Evolutionary conservation across 352 stramenopile species (phyloP).

Genomic region (Phytophthora tubulina): DNA sequence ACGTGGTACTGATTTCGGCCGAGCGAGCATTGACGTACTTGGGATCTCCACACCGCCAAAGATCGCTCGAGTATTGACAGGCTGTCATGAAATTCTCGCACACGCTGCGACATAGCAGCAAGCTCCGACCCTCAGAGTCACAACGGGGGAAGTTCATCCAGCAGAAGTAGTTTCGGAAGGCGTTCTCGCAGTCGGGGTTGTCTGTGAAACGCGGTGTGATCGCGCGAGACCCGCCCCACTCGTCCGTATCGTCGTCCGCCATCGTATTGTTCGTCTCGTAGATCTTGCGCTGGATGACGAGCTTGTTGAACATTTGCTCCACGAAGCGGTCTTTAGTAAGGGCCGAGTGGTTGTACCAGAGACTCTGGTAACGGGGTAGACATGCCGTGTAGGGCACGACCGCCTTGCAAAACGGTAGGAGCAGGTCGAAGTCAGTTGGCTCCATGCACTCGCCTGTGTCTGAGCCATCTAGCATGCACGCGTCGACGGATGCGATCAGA

Average conservation of each 20-base stretch:
- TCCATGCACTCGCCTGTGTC: conserved; percentile 74
- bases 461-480: conserved; percentile 59
- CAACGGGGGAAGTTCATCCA: conserved; percentile 94
- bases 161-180: conserved; percentile 92
- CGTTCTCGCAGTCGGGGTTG: conserved; percentile 90
- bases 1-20: conserved; percentile 71
- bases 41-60: conserved; percentile 89
- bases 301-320: conserved; percentile 72
- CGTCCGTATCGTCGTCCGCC: conserved; percentile 65
- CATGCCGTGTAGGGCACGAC: conserved; percentile 82
- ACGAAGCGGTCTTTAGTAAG: conserved; percentile 80
- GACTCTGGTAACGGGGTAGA: conserved; percentile 71
- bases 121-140: conserved; percentile 79
- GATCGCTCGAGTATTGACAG: conserved; percentile 84
- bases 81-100: conserved; percentile 93
- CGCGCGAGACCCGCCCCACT: conserved; percentile 66
- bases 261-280: conserved; percentile 77
- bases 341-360: conserved; percentile 84
- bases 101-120: conserved; percentile 89
- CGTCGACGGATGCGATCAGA: background rate
- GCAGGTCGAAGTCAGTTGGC: conserved; percentile 69
- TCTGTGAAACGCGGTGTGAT: conserved; percentile 85
- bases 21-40: conserved; percentile 75
- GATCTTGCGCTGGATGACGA: conserved; percentile 64
- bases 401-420: conserved; percentile 76